These are phyloP conservation scores for Aspergillus sp. DNA, from an alignment of 2,329 filamentous ascomycete genomes.

Conservation along the genomic window DNA sequence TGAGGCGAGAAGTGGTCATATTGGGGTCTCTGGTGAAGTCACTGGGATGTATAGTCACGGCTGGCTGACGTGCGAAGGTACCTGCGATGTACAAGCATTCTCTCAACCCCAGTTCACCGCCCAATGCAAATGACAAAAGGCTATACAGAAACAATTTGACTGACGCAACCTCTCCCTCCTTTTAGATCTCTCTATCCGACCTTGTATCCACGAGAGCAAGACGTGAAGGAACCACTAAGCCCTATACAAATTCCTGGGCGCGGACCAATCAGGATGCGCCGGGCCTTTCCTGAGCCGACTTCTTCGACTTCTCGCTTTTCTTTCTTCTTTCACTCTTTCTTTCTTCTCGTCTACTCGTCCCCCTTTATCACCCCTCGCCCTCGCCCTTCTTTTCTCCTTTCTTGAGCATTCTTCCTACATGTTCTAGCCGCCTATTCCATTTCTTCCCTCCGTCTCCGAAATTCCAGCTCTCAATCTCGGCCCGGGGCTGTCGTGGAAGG, in stretches of 20 bases:
- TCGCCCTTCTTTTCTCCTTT: neutral
- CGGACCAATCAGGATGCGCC: slow-evolving; percentile 6
- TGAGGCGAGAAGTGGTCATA: too few species aligned
- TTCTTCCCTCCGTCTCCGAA: slow-evolving; percentile 5
- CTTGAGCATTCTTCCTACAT: neutral
- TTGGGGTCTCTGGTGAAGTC: too few species aligned
- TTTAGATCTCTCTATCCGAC: too few species aligned
- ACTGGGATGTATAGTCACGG: too few species aligned
- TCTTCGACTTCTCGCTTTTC: slow-evolving; percentile 1
- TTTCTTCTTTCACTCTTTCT: neutral
- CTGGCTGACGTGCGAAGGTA: too few species aligned
- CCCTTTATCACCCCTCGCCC: neutral
- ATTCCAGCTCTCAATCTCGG: slow-evolving; percentile 1
- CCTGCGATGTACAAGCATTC: too few species aligned
- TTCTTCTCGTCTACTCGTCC: neutral
- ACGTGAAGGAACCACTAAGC: too few species aligned
- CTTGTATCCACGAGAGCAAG: too few species aligned
- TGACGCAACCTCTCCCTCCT: too few species aligned
- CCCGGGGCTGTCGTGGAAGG: slow-evolving; percentile 15
- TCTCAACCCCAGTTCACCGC: too few species aligned
- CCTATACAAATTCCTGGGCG: neutral
- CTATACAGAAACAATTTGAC: too few species aligned
- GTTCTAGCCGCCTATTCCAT: neutral
- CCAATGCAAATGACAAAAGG: too few species aligned
- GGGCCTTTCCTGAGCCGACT: neutral